Conservation (phyloP, 139 green algal genomes). For the Astrephomene gubernaculifera region DNA sequence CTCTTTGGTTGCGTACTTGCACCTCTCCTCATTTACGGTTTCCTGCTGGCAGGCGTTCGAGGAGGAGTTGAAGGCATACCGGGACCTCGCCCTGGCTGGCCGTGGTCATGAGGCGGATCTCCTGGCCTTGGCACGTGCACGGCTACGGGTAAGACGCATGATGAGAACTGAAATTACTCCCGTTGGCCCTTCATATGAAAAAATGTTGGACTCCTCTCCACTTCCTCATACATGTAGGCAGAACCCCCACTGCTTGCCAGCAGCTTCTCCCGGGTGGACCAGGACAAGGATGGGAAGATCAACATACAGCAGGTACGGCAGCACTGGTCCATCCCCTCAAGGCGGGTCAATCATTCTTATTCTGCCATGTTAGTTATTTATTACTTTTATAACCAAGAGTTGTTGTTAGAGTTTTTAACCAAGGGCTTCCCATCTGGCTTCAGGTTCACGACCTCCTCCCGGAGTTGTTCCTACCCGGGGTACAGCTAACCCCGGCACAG, state of each 20-base stretch:
- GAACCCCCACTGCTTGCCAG: background rate
- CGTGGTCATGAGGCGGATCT: background rate
- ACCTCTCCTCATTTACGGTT: no score
- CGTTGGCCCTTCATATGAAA: background rate
- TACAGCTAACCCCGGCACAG: background rate
- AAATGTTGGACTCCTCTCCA: background rate
- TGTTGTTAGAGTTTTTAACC: no score
- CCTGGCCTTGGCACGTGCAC: conserved; percentile 6
- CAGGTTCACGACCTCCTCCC: background rate
- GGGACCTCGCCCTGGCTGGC: background rate
- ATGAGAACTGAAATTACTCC: background rate
- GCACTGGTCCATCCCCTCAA: no score
- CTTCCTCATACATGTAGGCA: no score
- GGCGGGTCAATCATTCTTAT: no score
- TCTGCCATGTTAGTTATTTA: no score
- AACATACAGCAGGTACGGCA: background rate
- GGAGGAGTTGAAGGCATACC: background rate
- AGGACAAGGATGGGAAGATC: conserved; percentile 6
- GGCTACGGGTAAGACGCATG: background rate
- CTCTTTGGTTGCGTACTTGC: no score
- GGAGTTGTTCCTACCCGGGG: background rate
- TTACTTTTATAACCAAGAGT: no score
- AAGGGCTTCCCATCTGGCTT: no score
- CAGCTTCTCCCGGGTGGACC: background rate
- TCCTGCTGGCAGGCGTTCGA: background rate